These are phyloP conservation scores for Chrysosporium queenslandicum DNA, from an alignment of 2,329 filamentous ascomycete genomes.

Conservation along the genomic window DNA sequence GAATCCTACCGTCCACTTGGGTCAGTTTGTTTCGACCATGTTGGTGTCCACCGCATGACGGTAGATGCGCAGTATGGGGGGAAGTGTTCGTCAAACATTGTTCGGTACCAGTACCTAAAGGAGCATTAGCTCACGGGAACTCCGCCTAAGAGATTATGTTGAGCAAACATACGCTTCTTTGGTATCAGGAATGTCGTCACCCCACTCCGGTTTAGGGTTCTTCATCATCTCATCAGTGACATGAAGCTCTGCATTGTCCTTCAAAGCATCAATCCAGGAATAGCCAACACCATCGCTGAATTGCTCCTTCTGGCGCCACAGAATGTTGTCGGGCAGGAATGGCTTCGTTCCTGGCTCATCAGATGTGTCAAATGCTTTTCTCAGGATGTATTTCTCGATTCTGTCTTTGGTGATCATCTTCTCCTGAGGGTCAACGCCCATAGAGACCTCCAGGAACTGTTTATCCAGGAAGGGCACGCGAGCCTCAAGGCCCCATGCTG, in stretches of 20 bases:
- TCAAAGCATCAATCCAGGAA: slow-evolving; percentile 95
- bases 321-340: slow-evolving; percentile 91
- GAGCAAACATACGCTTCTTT: slow-evolving; percentile 73
- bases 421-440: slow-evolving; percentile 88
- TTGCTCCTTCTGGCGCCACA: slow-evolving; percentile 99
- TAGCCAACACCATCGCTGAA: slow-evolving; percentile 98
- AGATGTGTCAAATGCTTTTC: slow-evolving; percentile 91
- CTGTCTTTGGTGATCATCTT: slow-evolving; percentile 88
- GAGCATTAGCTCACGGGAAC: background rate
- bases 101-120: slow-evolving; percentile 82
- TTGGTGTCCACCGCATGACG: slow-evolving; percentile 93
- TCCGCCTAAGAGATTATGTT: background rate
- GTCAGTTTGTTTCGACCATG: slow-evolving; percentile 92
- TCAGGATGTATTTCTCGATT: slow-evolving; percentile 96
- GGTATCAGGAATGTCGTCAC: slow-evolving; percentile 78
- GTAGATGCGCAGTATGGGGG: slow-evolving; percentile 81
- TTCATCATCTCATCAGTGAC: slow-evolving; percentile 97
- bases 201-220: slow-evolving; percentile 96
- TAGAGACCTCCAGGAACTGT: slow-evolving; percentile 81
- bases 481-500: slow-evolving; percentile 94
- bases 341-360: slow-evolving; percentile 70
- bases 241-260: slow-evolving; percentile 81
- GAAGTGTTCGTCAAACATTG: slow-evolving; percentile 99
- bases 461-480: slow-evolving; percentile 98
- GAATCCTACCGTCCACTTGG: slow-evolving; percentile 70